Base-by-base conservation (phyloP, 192 early-diverging fungal genomes). In the Coemansia sp. region DNA sequence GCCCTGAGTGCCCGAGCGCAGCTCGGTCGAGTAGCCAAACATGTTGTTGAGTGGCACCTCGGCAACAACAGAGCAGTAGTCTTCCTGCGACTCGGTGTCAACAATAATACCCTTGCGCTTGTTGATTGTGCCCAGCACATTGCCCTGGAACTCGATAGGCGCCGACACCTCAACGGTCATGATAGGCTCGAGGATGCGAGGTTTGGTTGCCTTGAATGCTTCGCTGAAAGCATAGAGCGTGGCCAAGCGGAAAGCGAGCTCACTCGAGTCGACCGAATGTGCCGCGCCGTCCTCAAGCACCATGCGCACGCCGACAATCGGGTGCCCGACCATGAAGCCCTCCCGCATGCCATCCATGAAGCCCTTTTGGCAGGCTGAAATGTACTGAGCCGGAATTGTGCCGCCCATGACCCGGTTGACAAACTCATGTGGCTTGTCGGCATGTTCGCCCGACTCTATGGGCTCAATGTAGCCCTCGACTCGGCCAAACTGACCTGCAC, bases 1-100 rank as follows among this genome's bases (percentile, higher is more conserved):
- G 57, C 96, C 96, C 82, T 96, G 89, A 17, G 94, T 93, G 58
- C 87, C 86, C 37, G 90, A 90, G 61, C 96, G 87, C 70, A 98
- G 85, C 76, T 98, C 96, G 14, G 94, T 93, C 51, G 95, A 94
- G 75, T 95, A 96, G 19, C 95, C 95, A 90, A 98, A 98, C 96
- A 98, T 98, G 60, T 93, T 92, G 80, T 98, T 98, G 64, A 98
- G 77, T 4, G 95, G 91, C 24, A 98, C 96, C 68, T 95, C 91
- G 19, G 91, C 90, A 47, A 83, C 81, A 25, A 93, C 85, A 19
- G 88, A 88, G 53, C 95, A 91, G 79, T 93, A 94, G 57, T 96
- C 95, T 68, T 98, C 94, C 35, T 90, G 88, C 4, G 94, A 87
- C 53, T 94, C 95, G 1, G 94, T 91, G 69, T 98, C 93, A 35